Evolutionary conservation across 129 eudicot species (phyloP).

Genomic region (carrot (Daucus carota)): DH1_v3.0 NC_030384.2:32275501-32276000

Average conservation of each 20-base stretch:
- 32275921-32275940: neutral
- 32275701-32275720: neutral
- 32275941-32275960: neutral
- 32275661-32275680: neutral
- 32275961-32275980: neutral
- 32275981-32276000: constrained; percentile 1
- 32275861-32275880: neutral
- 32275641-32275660: neutral
- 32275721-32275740: constrained; percentile 3
- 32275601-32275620: neutral
- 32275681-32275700: neutral
- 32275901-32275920: neutral
- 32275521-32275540: neutral
- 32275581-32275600: constrained; percentile 3
- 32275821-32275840: neutral
- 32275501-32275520: neutral
- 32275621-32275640: neutral
- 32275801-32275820: neutral
- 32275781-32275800: neutral
- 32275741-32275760: neutral
- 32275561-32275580: neutral
- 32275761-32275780: neutral
- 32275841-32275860: neutral
- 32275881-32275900: constrained; percentile 1
- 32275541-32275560: neutral